Evolutionary conservation across 495 filamentous ascomycete species (phyloP), one percentile per base, ranked within the genome.

Genomic region (Hypoxylon crocopeplum): DNA sequence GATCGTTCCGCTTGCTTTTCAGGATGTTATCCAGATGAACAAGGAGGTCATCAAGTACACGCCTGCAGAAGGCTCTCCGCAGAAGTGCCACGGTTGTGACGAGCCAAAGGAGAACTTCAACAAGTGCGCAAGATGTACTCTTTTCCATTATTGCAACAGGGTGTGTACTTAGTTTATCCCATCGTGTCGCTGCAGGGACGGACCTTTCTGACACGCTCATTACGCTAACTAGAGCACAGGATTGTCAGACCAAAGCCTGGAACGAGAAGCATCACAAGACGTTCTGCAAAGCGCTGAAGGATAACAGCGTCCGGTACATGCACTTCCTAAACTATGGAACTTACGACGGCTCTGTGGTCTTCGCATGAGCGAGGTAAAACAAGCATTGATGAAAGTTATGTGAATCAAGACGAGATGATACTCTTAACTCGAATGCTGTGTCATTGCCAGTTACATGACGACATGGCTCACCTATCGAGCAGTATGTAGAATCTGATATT

Each of bases 11-110:
- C 55, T 64, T 16, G 24, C 17, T 5, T 46, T 53, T 12, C 11
- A 42, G 8, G 50, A 64, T 10, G 50, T 55, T 3, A 30, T 64
- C 20, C n/a, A 39, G 27, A 59, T 59, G 53, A 64, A 59, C 27
- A 21, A 45, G 13, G 40, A 64, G 27, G 38, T 53, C 32, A 33
- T 59, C 48, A 42, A 59, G 11, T 55, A 59, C 30, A 33, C 37
- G 0, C 42, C 48, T 1, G 7, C 20, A 2, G 48, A 39, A 11
- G 41, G 36, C n/a, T 3, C 30, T 12, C 30, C n/a, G 11, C 41
- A 7, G 10, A 53, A 34, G 32, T 64, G 60, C 37, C 29, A 64
- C 36, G 24, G 36, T 7, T 64, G 55, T 15, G 37, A 52, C 3
- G n/a, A 49, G 20, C 16, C 20, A n/a, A 54, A 54, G 24, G 27